These are phyloP conservation scores for Blumeriella jaapii DNA, from an alignment of 2,329 filamentous ascomycete species.

Conservation along the genomic window DNA sequence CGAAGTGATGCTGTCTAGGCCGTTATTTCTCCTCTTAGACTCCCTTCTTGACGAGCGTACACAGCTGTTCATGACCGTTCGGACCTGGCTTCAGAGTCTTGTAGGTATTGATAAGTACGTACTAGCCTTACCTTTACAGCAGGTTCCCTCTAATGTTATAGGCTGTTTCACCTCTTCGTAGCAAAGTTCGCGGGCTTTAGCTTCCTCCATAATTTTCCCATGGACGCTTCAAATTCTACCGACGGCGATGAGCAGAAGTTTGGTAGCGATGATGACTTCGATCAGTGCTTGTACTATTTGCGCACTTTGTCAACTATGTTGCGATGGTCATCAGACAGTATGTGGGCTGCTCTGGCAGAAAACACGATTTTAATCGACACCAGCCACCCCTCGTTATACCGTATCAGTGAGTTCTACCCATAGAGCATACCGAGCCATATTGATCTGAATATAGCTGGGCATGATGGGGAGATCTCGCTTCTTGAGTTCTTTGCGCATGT, in stretches of 20 bases:
- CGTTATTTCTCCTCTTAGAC: conserved; percentile 73
- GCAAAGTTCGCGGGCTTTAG: conserved; percentile 43
- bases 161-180: conserved; percentile 50
- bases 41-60: conserved; percentile 60
- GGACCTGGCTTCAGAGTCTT: conserved; percentile 66
- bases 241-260: conserved; percentile 28
- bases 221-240: conserved; percentile 13
- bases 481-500: conserved; percentile 58
- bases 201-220: conserved; percentile 34
- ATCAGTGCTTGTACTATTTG: conserved; percentile 68
- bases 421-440: background rate
- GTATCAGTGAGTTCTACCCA: conserved; percentile 38
- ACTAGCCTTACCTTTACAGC: background rate
- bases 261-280: conserved; percentile 54
- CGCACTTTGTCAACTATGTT: conserved; percentile 64
- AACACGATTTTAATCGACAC: conserved; percentile 41
- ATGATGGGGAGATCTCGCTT: conserved; percentile 45
- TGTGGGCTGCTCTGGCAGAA: conserved; percentile 59
- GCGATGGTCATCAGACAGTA: conserved; percentile 52
- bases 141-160: conserved; percentile 24
- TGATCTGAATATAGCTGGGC: conserved; percentile 32
- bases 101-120: conserved; percentile 51
- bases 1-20: conserved; percentile 66
- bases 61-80: conserved; percentile 65
- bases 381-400: conserved; percentile 32